Evolutionary conservation across 345 rosid genomes (phyloP).

Genomic region (Brassica nigra): DNA sequence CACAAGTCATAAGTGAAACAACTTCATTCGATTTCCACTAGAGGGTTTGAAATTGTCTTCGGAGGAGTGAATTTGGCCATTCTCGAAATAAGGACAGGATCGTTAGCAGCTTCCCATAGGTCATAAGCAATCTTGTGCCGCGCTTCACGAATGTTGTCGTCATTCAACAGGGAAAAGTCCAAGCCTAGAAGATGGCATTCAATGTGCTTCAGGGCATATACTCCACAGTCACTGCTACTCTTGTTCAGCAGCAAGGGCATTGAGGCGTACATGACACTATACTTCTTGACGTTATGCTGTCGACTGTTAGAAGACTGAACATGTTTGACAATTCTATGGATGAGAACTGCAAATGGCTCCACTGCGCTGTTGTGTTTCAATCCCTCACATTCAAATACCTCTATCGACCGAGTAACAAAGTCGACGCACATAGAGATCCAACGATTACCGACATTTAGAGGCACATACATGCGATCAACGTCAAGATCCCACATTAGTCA

Average conservation of each 20-base stretch:
- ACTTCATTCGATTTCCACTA: neutral
- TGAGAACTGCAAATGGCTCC: neutral
- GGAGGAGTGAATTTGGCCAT: neutral
- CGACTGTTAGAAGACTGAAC: neutral
- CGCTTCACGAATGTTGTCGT: neutral
- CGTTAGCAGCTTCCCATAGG: neutral
- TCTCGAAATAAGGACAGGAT: neutral
- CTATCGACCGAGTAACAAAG: neutral
- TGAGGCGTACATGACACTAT: neutral
- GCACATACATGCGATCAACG: neutral
- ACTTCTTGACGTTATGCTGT: neutral
- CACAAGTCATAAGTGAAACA: neutral
- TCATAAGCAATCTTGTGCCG: neutral
- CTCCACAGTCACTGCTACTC: neutral
- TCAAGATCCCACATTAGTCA: neutral
- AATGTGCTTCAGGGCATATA: neutral
- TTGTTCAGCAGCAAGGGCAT: neutral
- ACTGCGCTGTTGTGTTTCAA: neutral
- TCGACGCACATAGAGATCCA: neutral
- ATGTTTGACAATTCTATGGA: neutral
- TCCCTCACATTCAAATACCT: neutral
- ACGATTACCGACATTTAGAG: neutral
- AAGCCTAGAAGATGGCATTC: neutral
- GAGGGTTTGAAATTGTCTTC: too few relatives aligned
- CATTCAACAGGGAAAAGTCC: neutral